A percentile compares a stretch with the other conserved stretches of the same genome.
Evolutionary conservation across 441 rosid genomes (phyloP).

Genomic region (Euphorbia corollata): DNA sequence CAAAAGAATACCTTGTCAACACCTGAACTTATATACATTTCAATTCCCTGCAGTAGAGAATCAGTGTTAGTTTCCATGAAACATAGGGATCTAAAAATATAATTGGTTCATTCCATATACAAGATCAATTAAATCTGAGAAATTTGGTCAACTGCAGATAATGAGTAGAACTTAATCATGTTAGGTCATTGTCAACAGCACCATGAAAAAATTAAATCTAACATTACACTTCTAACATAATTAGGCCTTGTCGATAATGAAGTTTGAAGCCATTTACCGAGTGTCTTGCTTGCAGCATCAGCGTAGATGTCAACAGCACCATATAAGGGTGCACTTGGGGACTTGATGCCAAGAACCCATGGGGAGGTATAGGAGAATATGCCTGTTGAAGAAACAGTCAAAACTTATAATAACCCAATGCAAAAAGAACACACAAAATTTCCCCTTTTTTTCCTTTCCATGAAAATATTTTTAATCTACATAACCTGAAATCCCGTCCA

Average conservation of each 20-base stretch:
- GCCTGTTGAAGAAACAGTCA: slow-evolving; percentile 44
- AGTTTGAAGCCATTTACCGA: neutral
- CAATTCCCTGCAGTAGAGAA: slow-evolving; percentile 60
- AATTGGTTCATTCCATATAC: neutral
- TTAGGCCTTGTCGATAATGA: neutral
- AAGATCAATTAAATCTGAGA: slow-evolving; percentile 5
- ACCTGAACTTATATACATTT: slow-evolving; percentile 73
- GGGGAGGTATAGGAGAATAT: slow-evolving; percentile 89
- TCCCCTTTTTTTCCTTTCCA: neutral
- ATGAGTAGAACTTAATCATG: neutral
- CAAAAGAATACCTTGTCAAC: slow-evolving; percentile 65
- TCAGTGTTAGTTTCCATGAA: slow-evolving; percentile 7
- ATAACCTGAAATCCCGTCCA: slow-evolving; percentile 95
- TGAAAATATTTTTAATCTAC: neutral
- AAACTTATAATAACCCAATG: slow-evolving; percentile 16
- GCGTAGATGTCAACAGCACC: no score
- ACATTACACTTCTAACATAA: neutral
- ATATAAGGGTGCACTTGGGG: slow-evolving; percentile 95
- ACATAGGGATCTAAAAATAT: neutral
- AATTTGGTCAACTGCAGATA: neutral
- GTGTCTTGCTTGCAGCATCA: no score
- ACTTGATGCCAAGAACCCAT: slow-evolving; percentile 81
- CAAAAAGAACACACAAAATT: slow-evolving; percentile 8
- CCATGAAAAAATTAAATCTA: neutral
- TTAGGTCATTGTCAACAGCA: neutral